Base-by-base conservation (phyloP, 2,329 filamentous ascomycete genomes). In the Ilyonectria destructans region DNA sequence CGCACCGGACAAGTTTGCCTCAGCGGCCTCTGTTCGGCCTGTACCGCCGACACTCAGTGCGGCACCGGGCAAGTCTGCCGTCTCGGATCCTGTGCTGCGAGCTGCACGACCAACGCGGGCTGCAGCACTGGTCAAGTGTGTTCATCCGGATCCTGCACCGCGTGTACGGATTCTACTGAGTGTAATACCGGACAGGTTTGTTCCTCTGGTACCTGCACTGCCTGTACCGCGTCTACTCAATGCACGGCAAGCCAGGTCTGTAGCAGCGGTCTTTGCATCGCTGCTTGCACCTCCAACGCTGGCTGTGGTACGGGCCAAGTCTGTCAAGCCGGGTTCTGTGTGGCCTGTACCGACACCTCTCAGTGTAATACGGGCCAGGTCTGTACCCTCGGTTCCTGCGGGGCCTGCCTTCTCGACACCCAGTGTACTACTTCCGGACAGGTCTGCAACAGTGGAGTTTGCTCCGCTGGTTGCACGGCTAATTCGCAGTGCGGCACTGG, bases 81-180 rank as follows among this genome's bases (percentile, higher is more conserved):
- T 33, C 19, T 49, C 6, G 69, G 69, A 8, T 12, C 60, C 1
- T 70, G 69, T 21, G 54, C 57, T 17, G 21, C 54, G 7, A 48
- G 52, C 1, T 62, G 58, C 46, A 55, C 66, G 7, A 48, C 58
- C 31, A 61, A 61, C 10, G 13, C 48, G 2, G 19, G 49, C 35
- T 70, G 69, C 33, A 59, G 58, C 55, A 58, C 43, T 45, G 69
- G 69, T 9, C 68, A 69, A 13, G 56, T 62, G 7, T 68, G 65
- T 12, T 3, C 33, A 2, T 29, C 26, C 5, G 64, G 64, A 21
- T 33, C 37, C 54, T 67, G 64, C 5, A 40, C 37, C 0, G n/a
- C 52, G 2, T 67, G 64, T 13, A 51, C 64, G 9, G 6, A 43
- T 3, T n/a, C 40, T 1, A 21, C 58, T 6, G 52, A 67, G 31